Base-by-base conservation (phyloP, 441 rosid species). In the Rhodomyrtus psidioides region DNA sequence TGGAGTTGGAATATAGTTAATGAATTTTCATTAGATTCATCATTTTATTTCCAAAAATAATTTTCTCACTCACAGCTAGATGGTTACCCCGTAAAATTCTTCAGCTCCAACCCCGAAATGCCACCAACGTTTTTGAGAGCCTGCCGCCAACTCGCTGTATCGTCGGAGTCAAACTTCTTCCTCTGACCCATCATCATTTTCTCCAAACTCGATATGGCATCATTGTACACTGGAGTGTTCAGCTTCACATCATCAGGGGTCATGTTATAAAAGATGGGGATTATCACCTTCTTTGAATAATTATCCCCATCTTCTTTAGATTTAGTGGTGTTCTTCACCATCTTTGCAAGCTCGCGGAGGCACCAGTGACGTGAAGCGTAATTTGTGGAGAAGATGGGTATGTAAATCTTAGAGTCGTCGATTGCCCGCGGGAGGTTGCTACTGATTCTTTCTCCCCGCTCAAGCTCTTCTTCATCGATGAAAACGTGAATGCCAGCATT, bases 201-300 rank as follows among this genome's bases (percentile, higher is more conserved):
- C 58, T 55, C n/a, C 58, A 55, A 55, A 2, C 9, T 6, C 58
- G 0, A 4, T 3, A 55, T 55, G 2, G 5, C 58, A 0, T 55
- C 4, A 0, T 2, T 55, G n/a, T 23, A 55, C n/a, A 55, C 0
- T 0, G 0, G 53, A 4, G 58, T 55, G 4, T 1, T 55, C 6
- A 55, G n/a, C 58, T 55, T 55, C 58, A 55, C 58, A 55, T 55
- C 58, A 8, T 55, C n/a, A 55, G 26, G n/a, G 4, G 1, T 4
- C 9, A 55, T 26, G 12, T 46, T 2, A 46, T 55, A 21, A 55
- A 55, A 55, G 8, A 55, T 55, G 57, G 57, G 26, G 12, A 55
- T 21, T 55, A 55, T 21, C 57, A 55, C 26, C 57, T 55, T 55
- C 26, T 55, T 9, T 34, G 34, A 34, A 34, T 34, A 34, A 34